Percentiles rank a stretch among this genome's conserved stretches.
These are phyloP conservation scores for Candida frijolesensis DNA, from an alignment of 1,139 yeast species.

Conservation along the genomic window DNA sequence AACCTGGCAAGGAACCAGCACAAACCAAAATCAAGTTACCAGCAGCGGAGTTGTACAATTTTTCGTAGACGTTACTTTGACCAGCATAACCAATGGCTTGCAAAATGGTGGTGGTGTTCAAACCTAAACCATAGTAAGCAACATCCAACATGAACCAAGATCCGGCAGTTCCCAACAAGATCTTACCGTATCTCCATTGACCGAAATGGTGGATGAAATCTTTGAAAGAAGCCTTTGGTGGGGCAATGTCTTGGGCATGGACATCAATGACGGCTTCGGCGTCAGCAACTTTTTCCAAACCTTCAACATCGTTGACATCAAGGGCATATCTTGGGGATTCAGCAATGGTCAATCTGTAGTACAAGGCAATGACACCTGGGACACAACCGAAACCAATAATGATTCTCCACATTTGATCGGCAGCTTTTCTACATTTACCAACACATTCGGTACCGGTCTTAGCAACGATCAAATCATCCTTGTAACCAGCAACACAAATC, in stretches of 20 bases:
- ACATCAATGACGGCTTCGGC: constrained; percentile 54
- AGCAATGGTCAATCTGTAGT: constrained; percentile 89
- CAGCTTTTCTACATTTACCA: constrained; percentile 66
- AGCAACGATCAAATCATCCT: constrained; percentile 55
- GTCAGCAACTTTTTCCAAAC: constrained; percentile 58
- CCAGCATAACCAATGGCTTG: constrained; percentile 84
- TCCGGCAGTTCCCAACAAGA: constrained; percentile 90
- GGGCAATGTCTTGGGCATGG: constrained; percentile 45
- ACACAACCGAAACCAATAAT: constrained; percentile 86
- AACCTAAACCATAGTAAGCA: constrained; percentile 88
- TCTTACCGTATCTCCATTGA: constrained; percentile 87
- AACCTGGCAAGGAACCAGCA: constrained; percentile 93
- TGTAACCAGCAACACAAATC: constrained; percentile 72
- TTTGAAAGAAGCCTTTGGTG: constrained; percentile 59
- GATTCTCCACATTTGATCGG: constrained; percentile 94
- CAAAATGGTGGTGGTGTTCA: constrained; percentile 78
- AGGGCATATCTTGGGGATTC: constrained; percentile 89
- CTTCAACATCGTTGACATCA: constrained; percentile 66
- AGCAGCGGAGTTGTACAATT: constrained; percentile 75
- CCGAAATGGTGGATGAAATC: constrained; percentile 75
- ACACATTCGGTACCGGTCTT: constrained; percentile 58
- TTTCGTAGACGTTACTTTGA: constrained; percentile 61
- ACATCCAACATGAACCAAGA: constrained; percentile 96
- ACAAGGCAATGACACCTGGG: constrained; percentile 80
- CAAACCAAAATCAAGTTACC: constrained; percentile 87